These are phyloP conservation scores for Lophiotrema nucula DNA, from an alignment of 495 filamentous ascomycete species.

Conservation along the genomic window DNA sequence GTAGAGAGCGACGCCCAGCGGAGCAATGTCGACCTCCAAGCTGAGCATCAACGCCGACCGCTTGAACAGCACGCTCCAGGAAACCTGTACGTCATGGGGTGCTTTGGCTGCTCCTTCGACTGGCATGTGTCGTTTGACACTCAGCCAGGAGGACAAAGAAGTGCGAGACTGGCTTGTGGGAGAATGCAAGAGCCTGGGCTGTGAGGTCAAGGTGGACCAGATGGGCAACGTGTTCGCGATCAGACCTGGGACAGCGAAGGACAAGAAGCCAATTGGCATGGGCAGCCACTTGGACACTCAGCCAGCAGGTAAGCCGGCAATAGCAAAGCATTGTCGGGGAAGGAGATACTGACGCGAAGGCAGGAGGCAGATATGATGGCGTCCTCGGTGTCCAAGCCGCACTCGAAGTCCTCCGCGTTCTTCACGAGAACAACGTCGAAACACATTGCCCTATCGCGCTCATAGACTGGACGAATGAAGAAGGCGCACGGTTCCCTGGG, in stretches of 20 bases:
- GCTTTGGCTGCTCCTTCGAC: conserved; percentile 21
- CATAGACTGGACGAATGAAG: conserved; percentile 37
- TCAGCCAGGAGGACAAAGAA: conserved; percentile 30
- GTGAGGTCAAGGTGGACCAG: conserved; percentile 30
- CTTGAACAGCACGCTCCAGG: conserved; percentile 22
- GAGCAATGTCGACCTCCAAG: neutral
- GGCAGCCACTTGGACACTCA: conserved; percentile 50
- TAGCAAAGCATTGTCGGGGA: no score
- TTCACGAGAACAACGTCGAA: conserved; percentile 25
- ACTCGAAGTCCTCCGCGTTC: conserved; percentile 31
- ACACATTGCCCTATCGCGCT: conserved; percentile 31
- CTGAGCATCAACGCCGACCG: conserved; percentile 29
- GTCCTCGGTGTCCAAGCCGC: conserved; percentile 35
- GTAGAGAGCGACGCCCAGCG: neutral
- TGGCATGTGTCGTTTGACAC: conserved; percentile 31
- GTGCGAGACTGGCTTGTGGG: conserved; percentile 30
- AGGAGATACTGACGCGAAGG: neutral
- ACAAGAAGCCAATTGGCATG: conserved; percentile 43
- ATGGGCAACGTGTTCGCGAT: conserved; percentile 38
- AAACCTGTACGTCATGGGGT: conserved; percentile 29
- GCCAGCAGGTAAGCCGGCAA: conserved; percentile 22
- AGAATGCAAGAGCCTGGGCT: conserved; percentile 27
- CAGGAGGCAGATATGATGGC: conserved; percentile 36
- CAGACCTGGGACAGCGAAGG: conserved; percentile 15
- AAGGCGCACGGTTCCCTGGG: conserved; percentile 33